Conservation (phyloP, 73 alveolate species). For the Breviolum minutum region DNA sequence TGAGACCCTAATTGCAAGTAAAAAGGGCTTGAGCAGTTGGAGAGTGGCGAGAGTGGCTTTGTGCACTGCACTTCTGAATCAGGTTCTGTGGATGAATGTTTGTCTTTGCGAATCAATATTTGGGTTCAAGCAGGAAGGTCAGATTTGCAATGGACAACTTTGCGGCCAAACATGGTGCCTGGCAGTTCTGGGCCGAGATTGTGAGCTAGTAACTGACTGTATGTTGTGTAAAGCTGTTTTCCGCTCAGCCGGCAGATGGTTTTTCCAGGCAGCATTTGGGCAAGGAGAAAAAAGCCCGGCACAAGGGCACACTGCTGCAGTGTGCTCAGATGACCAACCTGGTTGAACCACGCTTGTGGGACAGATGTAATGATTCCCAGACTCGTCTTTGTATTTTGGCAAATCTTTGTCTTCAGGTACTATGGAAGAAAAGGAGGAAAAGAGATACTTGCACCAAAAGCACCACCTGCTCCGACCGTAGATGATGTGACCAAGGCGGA, state of each 20-base stretch:
- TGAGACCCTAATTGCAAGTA: neutral
- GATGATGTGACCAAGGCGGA: slow-evolving; percentile 58
- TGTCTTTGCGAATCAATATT: neutral
- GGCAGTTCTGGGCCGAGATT: slow-evolving; percentile 38
- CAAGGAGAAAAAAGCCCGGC: slow-evolving; percentile 39
- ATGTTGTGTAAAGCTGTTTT: neutral
- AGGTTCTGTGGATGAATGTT: too few relatives aligned
- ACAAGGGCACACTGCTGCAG: neutral
- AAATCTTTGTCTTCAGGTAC: neutral
- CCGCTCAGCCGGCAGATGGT: neutral
- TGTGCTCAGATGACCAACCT: neutral
- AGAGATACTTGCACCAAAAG: slow-evolving; percentile 70
- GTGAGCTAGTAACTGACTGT: neutral
- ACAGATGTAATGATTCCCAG: neutral
- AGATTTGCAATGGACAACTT: slow-evolving; percentile 74
- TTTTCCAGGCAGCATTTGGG: slow-evolving; percentile 49
- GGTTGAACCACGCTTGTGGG: neutral
- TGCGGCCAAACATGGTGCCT: slow-evolving; percentile 67
- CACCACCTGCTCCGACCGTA: slow-evolving; percentile 78
- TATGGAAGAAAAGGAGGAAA: slow-evolving; percentile 61
- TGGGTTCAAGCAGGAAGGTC: neutral
- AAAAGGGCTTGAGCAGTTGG: neutral
- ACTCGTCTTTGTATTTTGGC: too few relatives aligned
- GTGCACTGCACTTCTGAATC: too few relatives aligned
- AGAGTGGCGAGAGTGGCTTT: too few relatives aligned